Base-by-base conservation (phyloP, 2,329 filamentous ascomycete species). In the Talaromyces verruculosus region DNA sequence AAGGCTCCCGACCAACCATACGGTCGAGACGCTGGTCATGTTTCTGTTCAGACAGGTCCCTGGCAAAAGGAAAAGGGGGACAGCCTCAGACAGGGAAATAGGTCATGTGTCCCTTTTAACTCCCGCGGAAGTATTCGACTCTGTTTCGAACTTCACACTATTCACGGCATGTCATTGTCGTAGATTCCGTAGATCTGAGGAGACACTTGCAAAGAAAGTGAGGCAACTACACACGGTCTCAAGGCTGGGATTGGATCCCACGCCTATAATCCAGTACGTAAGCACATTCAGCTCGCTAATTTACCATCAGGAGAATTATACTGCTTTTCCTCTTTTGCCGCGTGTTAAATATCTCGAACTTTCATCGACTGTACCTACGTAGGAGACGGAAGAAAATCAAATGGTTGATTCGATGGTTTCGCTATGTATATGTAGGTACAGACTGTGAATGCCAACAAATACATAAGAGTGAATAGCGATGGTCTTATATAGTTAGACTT, bases 401-500 rank as follows among this genome's bases (percentile, higher is more conserved):
- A 22, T 15, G 53, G 53, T 57, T 22, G 53, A 39, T 25, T 55
- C 51, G n/a, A 57, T 57, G 19, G 10, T 35, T 35, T 17, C 28
- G 25, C 25, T 19, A 22, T 13, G n/a, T 37, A 57, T n/a, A 57
- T 37, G 51, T 57, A 57, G 30, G n/a, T 57, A 57, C 30, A 22
- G 53, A 25, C 33, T 7, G 53, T 22, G 19, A 33, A 57, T 57
- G 30, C 53, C 53, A 57, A 57, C 53, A 22, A 57, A 39, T 57
- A 57, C 53, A 57, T 37, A 19, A 37, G 30, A 25, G 53, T 39
- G n/a, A 53, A 53, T 53, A 53, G 28, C 7, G 33, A 30, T 11
- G 17, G 5, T 53, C 13, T 13, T 33, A 37, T 57, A 35, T 37
- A 39, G n/a, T 22, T 3, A 11, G 35, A 37, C 35, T 37, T 15